Conservation (phyloP, 2,329 filamentous ascomycete genomes). For the Chaetomium sp. region DNA sequence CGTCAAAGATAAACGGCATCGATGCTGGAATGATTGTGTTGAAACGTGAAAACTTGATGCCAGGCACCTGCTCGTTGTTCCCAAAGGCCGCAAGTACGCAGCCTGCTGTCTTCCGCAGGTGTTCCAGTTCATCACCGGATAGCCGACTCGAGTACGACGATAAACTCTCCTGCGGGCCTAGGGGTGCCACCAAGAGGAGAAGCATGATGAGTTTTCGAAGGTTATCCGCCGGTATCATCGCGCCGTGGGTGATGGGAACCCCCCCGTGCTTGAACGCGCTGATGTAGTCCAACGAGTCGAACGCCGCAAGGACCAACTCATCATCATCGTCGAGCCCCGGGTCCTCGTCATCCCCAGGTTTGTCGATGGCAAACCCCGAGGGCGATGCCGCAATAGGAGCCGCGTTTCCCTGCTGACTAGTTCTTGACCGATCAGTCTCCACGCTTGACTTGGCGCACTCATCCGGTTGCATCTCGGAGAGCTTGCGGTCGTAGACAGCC, state of each 20-base stretch:
- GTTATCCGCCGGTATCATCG: conserved; percentile 74
- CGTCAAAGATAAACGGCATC: conserved; percentile 67
- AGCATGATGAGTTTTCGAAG: conserved; percentile 71
- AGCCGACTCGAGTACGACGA: conserved; percentile 62
- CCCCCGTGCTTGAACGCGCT: conserved; percentile 61
- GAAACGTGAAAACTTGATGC: conserved; percentile 65
- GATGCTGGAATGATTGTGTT: conserved; percentile 59
- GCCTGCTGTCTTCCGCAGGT: conserved; percentile 63
- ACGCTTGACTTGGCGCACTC: conserved; percentile 3
- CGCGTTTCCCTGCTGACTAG: not conserved
- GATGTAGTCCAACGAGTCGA: conserved; percentile 67
- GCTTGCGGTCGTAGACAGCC: conserved; percentile 68
- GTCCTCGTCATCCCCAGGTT: conserved; percentile 47
- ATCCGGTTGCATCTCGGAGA: conserved; percentile 38
- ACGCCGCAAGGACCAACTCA: conserved; percentile 67
- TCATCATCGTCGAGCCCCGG: conserved; percentile 49
- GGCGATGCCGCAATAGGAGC: no score
- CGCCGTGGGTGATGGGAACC: conserved; percentile 56
- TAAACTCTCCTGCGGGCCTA: conserved; percentile 66
- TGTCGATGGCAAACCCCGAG: conserved; percentile 43
- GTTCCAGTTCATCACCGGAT: conserved; percentile 56
- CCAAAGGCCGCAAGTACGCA: conserved; percentile 67
- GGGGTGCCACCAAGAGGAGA: conserved; percentile 65
- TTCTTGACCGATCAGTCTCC: not conserved
- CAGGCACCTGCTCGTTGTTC: conserved; percentile 63